A percentile compares a stretch with the other conserved stretches of the same genome.
Evolutionary conservation across 371 early-diverging fungal species (phyloP).

Genomic region (Mortierella sp.): DNA sequence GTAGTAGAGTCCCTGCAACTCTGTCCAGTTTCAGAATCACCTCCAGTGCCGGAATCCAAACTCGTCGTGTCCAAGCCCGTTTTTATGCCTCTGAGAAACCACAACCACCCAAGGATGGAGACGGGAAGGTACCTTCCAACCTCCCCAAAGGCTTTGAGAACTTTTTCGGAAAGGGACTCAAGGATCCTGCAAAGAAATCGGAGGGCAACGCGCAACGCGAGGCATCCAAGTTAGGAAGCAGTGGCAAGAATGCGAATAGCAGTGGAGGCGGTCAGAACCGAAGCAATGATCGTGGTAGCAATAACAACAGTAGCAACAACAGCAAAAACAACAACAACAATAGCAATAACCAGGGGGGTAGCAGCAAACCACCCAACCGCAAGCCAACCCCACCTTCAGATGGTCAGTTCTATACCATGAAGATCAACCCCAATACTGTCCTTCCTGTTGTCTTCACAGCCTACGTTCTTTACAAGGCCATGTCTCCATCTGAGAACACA

Average conservation of each 20-base stretch:
- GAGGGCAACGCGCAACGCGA: slow-evolving; percentile 30
- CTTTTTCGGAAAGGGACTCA: slow-evolving; percentile 53
- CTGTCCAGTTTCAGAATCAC: slow-evolving; percentile 12
- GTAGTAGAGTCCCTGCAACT: slow-evolving; percentile 7
- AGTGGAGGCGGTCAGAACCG: slow-evolving; percentile 1
- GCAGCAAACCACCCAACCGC: slow-evolving; percentile 18
- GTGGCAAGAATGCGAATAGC: slow-evolving; percentile 11
- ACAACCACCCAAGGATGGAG: slow-evolving; percentile 29
- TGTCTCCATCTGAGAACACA: slow-evolving; percentile 59
- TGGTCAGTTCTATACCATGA: slow-evolving; percentile 68
- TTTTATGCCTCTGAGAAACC: slow-evolving; percentile 29
- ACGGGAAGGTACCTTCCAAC: slow-evolving; percentile 23
- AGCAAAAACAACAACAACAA: slow-evolving; percentile 1
- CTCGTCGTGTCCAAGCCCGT: slow-evolving; percentile 26
- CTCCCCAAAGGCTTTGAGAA: slow-evolving; percentile 57
- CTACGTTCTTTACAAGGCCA: slow-evolving; percentile 65
- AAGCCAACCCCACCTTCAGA: slow-evolving; percentile 67
- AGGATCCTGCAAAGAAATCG: slow-evolving; percentile 41
- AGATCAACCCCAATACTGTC: slow-evolving; percentile 59
- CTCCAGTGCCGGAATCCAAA: slow-evolving; percentile 14
- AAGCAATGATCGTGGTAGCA: slow-evolving; percentile 7
- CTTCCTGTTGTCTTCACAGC: slow-evolving; percentile 62
- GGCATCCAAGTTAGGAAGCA: slow-evolving; percentile 23
- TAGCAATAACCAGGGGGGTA: slow-evolving; percentile 8
- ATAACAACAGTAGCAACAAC: slow-evolving; percentile 3